Conservation (phyloP, 2,329 filamentous ascomycete genomes). For the Ceratocystiopsis minuta region DNA sequence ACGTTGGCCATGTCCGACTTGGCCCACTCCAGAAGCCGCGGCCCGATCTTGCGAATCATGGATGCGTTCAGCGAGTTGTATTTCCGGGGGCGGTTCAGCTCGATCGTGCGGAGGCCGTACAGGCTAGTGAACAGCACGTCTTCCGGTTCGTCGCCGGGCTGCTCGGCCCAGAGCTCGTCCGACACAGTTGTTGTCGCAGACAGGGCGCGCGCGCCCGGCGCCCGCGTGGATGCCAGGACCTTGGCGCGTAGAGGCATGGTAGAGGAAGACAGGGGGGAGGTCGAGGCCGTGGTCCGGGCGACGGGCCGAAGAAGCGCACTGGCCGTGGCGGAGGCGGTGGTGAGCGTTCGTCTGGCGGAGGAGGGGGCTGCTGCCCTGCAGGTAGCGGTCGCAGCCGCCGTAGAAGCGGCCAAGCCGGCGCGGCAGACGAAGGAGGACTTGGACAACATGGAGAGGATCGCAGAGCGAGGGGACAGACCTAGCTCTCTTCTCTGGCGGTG, state of each 20-base stretch:
- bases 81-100: slow-evolving; percentile 85
- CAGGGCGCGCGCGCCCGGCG: slow-evolving; percentile 27
- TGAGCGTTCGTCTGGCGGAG: not conserved
- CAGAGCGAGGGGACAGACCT: not conserved
- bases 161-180: slow-evolving; percentile 28
- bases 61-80: slow-evolving; percentile 83
- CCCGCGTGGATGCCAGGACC: slow-evolving; percentile 38
- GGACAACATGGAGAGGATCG: slow-evolving; percentile 31
- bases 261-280: not conserved
- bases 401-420: slow-evolving; percentile 32
- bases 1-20: slow-evolving; percentile 91
- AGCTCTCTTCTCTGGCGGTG: no score
- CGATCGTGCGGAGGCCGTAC: slow-evolving; percentile 78
- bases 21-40: slow-evolving; percentile 78
- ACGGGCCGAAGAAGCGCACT: not conserved
- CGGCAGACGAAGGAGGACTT: slow-evolving; percentile 29
- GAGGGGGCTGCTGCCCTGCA: not conserved
- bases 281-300: not conserved
- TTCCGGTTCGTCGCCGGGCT: slow-evolving; percentile 54
- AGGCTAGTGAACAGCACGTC: slow-evolving; percentile 85
- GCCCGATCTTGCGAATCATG: slow-evolving; percentile 89
- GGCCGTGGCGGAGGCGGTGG: not conserved
- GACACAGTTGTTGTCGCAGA: slow-evolving; percentile 7
- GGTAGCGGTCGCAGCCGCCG: slow-evolving; percentile 14
- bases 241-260: slow-evolving; percentile 70